phyloP scores from a whole-genome alignment of 805 yeast genomes.

The Yarrowia sp. region DNA sequence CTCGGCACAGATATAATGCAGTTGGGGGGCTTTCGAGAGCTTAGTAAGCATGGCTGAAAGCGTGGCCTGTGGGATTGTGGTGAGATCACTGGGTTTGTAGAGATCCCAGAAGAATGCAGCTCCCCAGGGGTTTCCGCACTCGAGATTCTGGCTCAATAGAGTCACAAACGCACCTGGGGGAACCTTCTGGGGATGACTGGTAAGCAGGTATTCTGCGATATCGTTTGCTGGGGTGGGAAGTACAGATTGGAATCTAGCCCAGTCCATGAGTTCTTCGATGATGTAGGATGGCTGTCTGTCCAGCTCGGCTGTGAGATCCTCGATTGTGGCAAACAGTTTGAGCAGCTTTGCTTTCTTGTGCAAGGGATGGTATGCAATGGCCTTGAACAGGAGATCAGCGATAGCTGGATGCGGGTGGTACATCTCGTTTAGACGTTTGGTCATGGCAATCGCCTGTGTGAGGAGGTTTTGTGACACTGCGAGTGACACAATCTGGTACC shows the following conservation, averaged over 20 bases:
- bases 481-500: constrained; percentile 18
- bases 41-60: background rate
- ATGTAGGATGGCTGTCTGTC: background rate
- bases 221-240: constrained; percentile 17
- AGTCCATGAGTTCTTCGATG: constrained; percentile 8
- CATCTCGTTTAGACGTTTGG: background rate
- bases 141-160: constrained; percentile 9
- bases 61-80: background rate
- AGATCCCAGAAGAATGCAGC: constrained; percentile 18
- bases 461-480: constrained; percentile 27
- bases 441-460: background rate
- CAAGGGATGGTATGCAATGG: constrained; percentile 26
- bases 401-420: background rate
- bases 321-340: background rate
- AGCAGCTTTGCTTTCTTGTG: background rate
- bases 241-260: background rate
- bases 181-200: background rate
- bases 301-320: constrained; percentile 7
- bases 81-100: background rate
- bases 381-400: constrained; percentile 17
- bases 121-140: constrained; percentile 23
- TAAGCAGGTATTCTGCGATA: background rate
- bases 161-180: background rate
- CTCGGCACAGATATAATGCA: constrained; percentile 10
- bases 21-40: background rate